Evolutionary conservation across 768 basidiomycete genomes (phyloP), one percentile per base, ranked within the genome.

Genomic region (Cystofilobasidium ferigula): DNA sequence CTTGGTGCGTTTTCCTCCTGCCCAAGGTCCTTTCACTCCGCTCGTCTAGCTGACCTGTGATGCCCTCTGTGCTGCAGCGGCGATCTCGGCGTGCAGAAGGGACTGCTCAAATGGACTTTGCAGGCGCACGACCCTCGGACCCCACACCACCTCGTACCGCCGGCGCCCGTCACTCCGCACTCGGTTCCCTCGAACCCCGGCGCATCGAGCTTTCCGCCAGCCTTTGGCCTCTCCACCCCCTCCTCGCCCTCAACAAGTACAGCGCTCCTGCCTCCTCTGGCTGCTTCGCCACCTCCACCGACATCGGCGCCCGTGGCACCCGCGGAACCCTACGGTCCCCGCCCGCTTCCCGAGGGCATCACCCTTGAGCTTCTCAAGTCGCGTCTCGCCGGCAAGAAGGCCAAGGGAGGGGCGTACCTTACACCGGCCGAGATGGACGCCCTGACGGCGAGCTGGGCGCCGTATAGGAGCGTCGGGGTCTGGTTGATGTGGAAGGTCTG

Each of bases 361-460:
- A 83, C 82, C 30, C 77, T 83, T 18, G 74, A 80, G 0, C 73
- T 78, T 13, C 77, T 89, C 57, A 84, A 84, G 75, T 80, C 78
- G 67, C 79, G 88, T 60, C 72, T 87, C 61, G 78, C 80, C 45
- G 82, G 84, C 48, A 87, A 86, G 79, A 85, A 83, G 67, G 85
- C 85, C 76, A 77, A 83, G 72, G 88, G 86, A 85, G 85, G 9
- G 83, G 83, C 28, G 73, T 90, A 77, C 67, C 78, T 92, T 69
- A 87, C 87, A 2, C 87, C 88, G 8, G 77, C 82, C 57, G 88
- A 93, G 76, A 90, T 91, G 89, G 82, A 85, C 67, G 81, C 79
- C 30, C 74, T 93, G 67, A 88, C 89, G 3, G 82, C 82, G 59
- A 71, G 77, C 34, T 93, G 90, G 90, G 82, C 78, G 70, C 90